phyloP scores from a whole-genome alignment of 352 stramenopile genomes.

The Plasmopara halstedii region DNA sequence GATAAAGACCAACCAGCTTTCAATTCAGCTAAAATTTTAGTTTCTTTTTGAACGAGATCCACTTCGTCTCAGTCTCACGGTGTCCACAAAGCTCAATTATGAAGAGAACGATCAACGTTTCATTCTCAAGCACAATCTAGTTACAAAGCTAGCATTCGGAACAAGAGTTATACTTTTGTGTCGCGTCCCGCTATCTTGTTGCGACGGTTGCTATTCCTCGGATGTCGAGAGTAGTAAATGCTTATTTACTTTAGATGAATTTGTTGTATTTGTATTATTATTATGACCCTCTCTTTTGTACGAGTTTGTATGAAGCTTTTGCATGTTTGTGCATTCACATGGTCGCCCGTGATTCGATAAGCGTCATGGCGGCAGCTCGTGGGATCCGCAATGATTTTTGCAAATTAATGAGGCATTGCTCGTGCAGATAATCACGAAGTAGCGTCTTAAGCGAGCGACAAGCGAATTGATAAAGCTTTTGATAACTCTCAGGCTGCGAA shows the following conservation, averaged over 20 bases:
- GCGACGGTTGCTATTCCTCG: too few species aligned
- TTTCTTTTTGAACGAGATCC: background rate
- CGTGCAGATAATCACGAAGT: constrained; percentile 72
- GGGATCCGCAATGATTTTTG: constrained; percentile 67
- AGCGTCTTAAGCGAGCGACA: constrained; percentile 61
- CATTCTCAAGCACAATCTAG: too few species aligned
- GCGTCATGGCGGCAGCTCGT: constrained; percentile 45
- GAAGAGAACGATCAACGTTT: background rate
- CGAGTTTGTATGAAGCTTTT: background rate
- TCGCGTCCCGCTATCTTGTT: constrained; percentile 28
- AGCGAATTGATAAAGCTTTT: constrained; percentile 70
- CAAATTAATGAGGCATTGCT: constrained; percentile 66
- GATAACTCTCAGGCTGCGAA: constrained; percentile 50
- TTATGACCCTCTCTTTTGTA: background rate
- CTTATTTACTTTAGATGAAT: too few species aligned
- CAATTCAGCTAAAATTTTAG: too few species aligned
- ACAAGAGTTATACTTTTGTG: constrained; percentile 33
- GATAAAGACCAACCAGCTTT: background rate
- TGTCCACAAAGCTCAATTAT: background rate
- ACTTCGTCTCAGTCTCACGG: background rate
- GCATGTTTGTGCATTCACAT: constrained; percentile 11
- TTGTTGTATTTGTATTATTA: background rate
- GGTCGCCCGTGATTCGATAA: constrained; percentile 28
- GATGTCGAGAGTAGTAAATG: too few species aligned
- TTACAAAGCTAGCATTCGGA: too few species aligned